Evolutionary conservation across 1,284 basidiomycete genomes (phyloP).

Genomic region (Clitocybe nebularis): DNA sequence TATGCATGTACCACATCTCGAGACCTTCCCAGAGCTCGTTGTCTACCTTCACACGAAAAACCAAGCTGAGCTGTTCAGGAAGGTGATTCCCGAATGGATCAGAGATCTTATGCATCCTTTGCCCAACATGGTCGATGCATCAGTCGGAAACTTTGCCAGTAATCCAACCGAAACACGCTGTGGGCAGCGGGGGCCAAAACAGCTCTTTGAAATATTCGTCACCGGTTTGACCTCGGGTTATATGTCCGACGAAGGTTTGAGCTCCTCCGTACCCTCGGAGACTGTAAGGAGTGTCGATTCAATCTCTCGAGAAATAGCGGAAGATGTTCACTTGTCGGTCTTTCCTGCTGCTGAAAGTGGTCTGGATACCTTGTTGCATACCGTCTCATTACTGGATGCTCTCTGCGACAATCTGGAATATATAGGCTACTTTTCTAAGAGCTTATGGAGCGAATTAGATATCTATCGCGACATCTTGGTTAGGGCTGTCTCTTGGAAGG

Average conservation of each 20-base stretch:
- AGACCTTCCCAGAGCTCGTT: conserved; percentile 32
- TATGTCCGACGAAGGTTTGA: background rate
- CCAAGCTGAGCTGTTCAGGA: conserved; percentile 32
- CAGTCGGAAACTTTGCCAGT: background rate
- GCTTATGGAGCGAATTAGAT: conserved; percentile 31
- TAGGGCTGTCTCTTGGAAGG: conserved; percentile 20
- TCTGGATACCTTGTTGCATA: conserved; percentile 21
- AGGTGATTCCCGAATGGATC: conserved; percentile 36
- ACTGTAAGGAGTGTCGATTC: conserved; percentile 15
- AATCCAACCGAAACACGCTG: background rate
- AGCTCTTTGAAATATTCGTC: conserved; percentile 8
- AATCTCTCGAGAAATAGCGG: conserved; percentile 26
- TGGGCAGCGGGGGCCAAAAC: conserved; percentile 3
- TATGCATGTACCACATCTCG: conserved; percentile 28
- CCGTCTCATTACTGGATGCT: conserved; percentile 22
- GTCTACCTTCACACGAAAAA: conserved; percentile 37
- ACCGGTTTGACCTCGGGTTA: background rate
- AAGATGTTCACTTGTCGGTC: conserved; percentile 12
- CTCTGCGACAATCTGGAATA: conserved; percentile 31
- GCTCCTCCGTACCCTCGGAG: conserved; percentile 1
- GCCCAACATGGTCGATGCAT: conserved; percentile 10
- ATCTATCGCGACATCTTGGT: conserved; percentile 23
- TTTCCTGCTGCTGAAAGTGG: conserved; percentile 4
- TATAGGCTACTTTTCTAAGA: conserved; percentile 28
- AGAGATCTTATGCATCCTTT: conserved; percentile 32